Conservation (phyloP, 1,139 yeast species). For the Saccharomyces hybrid region DNA sequence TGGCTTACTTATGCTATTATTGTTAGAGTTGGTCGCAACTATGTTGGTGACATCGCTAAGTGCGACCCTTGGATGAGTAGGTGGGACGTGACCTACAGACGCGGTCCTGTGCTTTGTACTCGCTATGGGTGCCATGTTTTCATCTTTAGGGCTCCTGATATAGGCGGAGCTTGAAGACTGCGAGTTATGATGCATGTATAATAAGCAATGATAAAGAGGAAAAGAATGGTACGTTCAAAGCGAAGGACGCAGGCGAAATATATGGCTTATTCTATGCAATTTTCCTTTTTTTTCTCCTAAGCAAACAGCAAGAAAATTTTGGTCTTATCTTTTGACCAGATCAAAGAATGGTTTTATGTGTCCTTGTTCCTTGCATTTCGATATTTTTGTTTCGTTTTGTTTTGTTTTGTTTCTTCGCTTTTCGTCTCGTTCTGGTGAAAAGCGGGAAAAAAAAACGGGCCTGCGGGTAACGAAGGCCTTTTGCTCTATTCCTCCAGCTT, state of each 20-base stretch:
- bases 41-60: neutral
- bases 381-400: neutral
- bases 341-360: neutral
- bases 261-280: neutral
- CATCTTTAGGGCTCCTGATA: slow-evolving; percentile 4
- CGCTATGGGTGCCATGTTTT: slow-evolving; percentile 6
- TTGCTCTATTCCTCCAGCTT: neutral
- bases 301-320: neutral
- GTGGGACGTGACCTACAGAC: neutral
- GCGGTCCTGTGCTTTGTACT: neutral
- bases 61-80: neutral
- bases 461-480: neutral
- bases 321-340: neutral
- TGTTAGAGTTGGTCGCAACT: neutral
- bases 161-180: neutral
- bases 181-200: slow-evolving; percentile 4
- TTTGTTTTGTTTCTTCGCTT: neutral
- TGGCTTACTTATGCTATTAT: neutral
- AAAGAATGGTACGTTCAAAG: neutral
- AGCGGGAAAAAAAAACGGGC: neutral
- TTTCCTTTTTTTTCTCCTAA: neutral
- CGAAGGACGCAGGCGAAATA: neutral
- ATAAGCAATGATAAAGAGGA: neutral
- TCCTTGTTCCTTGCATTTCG: neutral
- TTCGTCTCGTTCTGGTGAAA: neutral